Base-by-base conservation (phyloP, 768 basidiomycete genomes). In the Omphalotus guepiniiformis region DNA sequence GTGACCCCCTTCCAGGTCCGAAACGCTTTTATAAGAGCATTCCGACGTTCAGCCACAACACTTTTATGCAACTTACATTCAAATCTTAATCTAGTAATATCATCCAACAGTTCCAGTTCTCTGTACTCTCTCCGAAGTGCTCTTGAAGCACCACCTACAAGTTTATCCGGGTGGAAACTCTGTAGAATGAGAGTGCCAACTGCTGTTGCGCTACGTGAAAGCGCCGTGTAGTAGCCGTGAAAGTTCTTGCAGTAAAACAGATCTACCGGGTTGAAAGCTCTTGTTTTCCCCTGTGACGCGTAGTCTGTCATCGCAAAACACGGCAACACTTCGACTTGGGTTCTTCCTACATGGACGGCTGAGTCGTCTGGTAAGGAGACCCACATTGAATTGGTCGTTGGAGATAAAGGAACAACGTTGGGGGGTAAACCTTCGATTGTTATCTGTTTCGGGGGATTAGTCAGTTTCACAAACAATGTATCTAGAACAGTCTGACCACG, bases 61-160 rank as follows among this genome's bases (percentile, higher is more conserved):
- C 49, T 41, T 4, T 28, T n/a, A 1, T 45, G 36, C 1, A 70
- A 41, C 19, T 25, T 42, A 0, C 49, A 37, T 22, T 62, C 49
- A 51, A 55, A 72, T 25, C 51, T 40, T 1, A 64, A 30, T 2
- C 29, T 25, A 0, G 65, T 70, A 2, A 72, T 62, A 7, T 66
- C 55, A 58, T 71, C 62, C 1, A 73, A 48, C 1, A 70, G 30
- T 42, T 72, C 64, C 0, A 71, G 49, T 27, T 69, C 65, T 8
- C 63, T 27, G 25, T 64, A 68, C 42, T 70, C 65, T 47, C 67
- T 63, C 13, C 58, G 28, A 0, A 69, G 34, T 15, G 48, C 50
- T 2, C 63, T 61, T 9, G 51, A 53, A 4, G 47, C 26, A 27
- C 52, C 52, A 35, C 46, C 39, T 2, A 27, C 30, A 6, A 48